Conservation (phyloP, 805 yeast species). For the Saccharomycopsis olivae region DNA sequence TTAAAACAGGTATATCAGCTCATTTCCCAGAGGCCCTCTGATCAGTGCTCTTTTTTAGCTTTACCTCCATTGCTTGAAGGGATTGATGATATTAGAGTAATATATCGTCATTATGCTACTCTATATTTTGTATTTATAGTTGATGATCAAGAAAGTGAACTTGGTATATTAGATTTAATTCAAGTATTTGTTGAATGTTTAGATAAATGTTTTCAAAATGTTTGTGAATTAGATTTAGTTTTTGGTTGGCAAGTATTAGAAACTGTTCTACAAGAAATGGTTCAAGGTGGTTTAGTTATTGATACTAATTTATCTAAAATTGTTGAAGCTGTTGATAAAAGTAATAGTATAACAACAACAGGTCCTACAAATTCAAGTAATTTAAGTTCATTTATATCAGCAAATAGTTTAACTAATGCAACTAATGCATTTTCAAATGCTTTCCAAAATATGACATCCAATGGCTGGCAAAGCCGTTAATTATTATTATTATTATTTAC, state of each 20-base stretch:
- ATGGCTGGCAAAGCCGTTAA: conserved; percentile 19
- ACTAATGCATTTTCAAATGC: conserved; percentile 25
- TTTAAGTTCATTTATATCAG: not conserved
- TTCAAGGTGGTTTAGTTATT: conserved; percentile 97
- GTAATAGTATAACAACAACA: conserved; percentile 29
- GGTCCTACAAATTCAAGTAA: not conserved
- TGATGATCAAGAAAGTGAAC: conserved; percentile 90
- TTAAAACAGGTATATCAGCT: conserved; percentile 75
- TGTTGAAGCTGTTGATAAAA: conserved; percentile 71
- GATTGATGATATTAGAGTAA: conserved; percentile 71
- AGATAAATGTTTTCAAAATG: conserved; percentile 87
- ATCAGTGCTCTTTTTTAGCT: conserved; percentile 81
- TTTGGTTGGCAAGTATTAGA: conserved; percentile 97
- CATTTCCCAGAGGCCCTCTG: conserved; percentile 56
- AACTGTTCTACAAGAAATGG: conserved; percentile 81
- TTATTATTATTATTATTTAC: no score
- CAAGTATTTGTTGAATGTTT: conserved; percentile 95
- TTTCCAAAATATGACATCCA: conserved; percentile 19
- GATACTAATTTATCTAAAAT: conserved; percentile 79
- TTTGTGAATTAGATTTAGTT: conserved; percentile 92
- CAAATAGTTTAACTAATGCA: conserved; percentile 23
- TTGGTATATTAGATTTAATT: conserved; percentile 86
- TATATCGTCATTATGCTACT: conserved; percentile 91
- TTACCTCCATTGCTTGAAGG: conserved; percentile 69
- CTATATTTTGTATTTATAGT: conserved; percentile 92